Conservation (phyloP, 2,329 filamentous ascomycete species). For the Passalora sequoiae region DNA sequence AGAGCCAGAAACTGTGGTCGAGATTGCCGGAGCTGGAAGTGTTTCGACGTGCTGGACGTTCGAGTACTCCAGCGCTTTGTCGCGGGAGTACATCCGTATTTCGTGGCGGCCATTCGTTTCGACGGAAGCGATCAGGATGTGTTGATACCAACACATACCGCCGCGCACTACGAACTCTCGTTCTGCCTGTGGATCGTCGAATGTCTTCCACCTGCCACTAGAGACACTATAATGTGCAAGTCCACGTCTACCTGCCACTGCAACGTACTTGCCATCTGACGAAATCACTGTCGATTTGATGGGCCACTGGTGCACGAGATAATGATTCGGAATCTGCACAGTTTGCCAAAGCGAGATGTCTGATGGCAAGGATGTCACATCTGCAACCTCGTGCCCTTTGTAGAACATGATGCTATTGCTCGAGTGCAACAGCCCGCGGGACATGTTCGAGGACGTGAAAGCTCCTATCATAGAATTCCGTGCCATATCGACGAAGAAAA, state of each 20-base stretch:
- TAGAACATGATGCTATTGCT: slow-evolving; percentile 87
- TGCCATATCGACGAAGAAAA: slow-evolving; percentile 89
- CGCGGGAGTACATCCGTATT: slow-evolving; percentile 87
- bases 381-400: slow-evolving; percentile 83
- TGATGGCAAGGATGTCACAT: slow-evolving; percentile 84
- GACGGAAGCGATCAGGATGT: slow-evolving; percentile 89
- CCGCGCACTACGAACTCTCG: slow-evolving; percentile 89
- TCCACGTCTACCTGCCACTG: slow-evolving; percentile 87
- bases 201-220: slow-evolving; percentile 93
- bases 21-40: slow-evolving; percentile 79
- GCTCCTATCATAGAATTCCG: slow-evolving; percentile 89
- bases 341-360: slow-evolving; percentile 96
- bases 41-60: slow-evolving; percentile 70
- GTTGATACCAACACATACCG: slow-evolving; percentile 98
- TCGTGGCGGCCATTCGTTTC: slow-evolving; percentile 73
- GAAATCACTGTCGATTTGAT: slow-evolving; percentile 84
- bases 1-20: slow-evolving; percentile 82
- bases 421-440: slow-evolving; percentile 82
- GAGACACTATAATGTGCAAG: slow-evolving; percentile 93
- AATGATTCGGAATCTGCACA: slow-evolving; percentile 74
- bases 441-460: slow-evolving; percentile 85
- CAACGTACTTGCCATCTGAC: slow-evolving; percentile 86
- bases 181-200: slow-evolving; percentile 72
- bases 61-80: slow-evolving; percentile 68
- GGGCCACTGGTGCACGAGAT: slow-evolving; percentile 89